phyloP scores from a whole-genome alignment of 2,329 filamentous ascomycete genomes.

The Talaromyces sp. region DNA sequence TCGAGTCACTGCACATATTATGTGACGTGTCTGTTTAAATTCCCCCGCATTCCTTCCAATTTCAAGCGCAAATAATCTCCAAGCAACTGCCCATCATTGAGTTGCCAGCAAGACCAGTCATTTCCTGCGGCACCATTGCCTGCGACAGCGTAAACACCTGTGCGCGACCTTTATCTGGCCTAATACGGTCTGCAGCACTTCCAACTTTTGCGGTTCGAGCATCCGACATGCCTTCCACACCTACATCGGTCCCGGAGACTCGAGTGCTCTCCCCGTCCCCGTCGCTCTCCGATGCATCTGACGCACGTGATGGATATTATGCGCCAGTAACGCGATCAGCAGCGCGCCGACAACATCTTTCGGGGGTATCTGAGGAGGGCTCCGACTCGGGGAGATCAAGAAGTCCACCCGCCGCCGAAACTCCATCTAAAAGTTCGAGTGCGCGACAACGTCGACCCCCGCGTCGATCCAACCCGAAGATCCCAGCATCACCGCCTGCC shows the following conservation, averaged over 20 bases:
- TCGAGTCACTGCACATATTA: conserved; percentile 4
- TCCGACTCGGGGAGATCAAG: conserved; percentile 55
- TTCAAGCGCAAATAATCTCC: conserved; percentile 2
- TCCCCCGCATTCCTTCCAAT: conserved; percentile 1
- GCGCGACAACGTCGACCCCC: conserved; percentile 50
- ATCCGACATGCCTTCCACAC: conserved; percentile 47
- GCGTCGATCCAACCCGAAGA: conserved; percentile 46
- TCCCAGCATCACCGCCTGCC: conserved; percentile 42
- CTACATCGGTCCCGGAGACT: conserved; percentile 69
- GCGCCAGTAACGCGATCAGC: conserved; percentile 78
- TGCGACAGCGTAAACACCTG: conserved; percentile 19
- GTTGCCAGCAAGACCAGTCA: conserved; percentile 26
- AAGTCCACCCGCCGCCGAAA: conserved; percentile 25
- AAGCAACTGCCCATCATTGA: conserved; percentile 39
- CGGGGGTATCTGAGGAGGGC: conserved; percentile 49
- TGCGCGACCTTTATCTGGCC: conserved; percentile 28
- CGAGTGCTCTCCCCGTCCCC: conserved; percentile 90
- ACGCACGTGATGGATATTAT: conserved; percentile 64
- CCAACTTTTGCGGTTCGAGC: conserved; percentile 47
- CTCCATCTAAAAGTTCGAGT: conserved; percentile 37
- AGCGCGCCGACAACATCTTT: conserved; percentile 57
- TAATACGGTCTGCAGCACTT: conserved; percentile 45
- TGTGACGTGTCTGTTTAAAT: conserved; percentile 8
- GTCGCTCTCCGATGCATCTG: conserved; percentile 58
- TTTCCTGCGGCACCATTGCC: conserved; percentile 28